Conservation (phyloP, 371 early-diverging fungal species). For the Mucor circinelloides region DNA sequence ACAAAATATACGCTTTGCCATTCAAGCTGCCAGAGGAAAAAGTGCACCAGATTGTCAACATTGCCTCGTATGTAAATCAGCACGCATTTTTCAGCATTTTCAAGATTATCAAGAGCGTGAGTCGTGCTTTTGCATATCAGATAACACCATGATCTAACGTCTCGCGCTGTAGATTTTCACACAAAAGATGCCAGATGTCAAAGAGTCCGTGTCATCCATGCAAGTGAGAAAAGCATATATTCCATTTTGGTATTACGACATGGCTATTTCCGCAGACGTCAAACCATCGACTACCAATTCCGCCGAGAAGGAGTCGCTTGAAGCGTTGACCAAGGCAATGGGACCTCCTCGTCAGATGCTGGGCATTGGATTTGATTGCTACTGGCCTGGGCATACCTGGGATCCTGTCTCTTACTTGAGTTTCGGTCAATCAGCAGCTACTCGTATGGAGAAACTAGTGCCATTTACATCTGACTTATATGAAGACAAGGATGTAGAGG, state of each 20-base stretch:
- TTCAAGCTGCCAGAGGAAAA: conserved; percentile 34
- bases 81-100: conserved; percentile 32
- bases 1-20: conserved; percentile 36
- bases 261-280: conserved; percentile 27
- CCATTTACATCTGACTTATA: conserved; percentile 23
- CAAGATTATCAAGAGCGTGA: conserved; percentile 36
- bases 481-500: conserved; percentile 17
- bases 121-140: background rate
- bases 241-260: conserved; percentile 40
- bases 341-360: conserved; percentile 22
- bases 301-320: background rate
- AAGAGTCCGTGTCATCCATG: conserved; percentile 24
- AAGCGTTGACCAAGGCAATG: conserved; percentile 5
- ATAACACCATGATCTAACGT: background rate
- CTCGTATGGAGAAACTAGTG: conserved; percentile 16
- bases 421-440: conserved; percentile 15
- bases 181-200: conserved; percentile 26
- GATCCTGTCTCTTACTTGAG: conserved; percentile 34
- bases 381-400: conserved; percentile 38
- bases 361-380: conserved; percentile 32
- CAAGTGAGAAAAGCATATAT: conserved; percentile 34
- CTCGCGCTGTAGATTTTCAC: conserved; percentile 24
- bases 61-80: conserved; percentile 32
- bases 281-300: conserved; percentile 6
- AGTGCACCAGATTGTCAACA: conserved; percentile 23